Conservation (phyloP, 2,329 filamentous ascomycete genomes). For the Pseudogymnoascus sp. region DNA sequence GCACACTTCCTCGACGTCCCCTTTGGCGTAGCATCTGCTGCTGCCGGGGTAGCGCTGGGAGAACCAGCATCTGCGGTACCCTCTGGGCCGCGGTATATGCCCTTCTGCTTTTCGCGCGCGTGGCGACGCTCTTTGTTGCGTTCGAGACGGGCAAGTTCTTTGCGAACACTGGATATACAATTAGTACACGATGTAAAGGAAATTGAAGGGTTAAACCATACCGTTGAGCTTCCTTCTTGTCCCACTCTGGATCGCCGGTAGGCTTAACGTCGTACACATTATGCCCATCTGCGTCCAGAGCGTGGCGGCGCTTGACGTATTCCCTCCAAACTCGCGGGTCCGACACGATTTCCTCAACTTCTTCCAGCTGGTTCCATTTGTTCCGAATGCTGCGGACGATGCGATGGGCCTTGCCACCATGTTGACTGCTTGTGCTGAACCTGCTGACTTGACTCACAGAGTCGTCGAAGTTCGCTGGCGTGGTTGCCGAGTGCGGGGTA, state of each 20-base stretch:
- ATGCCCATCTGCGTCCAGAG: conserved; percentile 21
- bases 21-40: conserved; percentile 45
- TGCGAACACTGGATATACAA: conserved; percentile 49
- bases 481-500: conserved; percentile 63
- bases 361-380: conserved; percentile 57
- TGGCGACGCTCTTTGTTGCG: conserved; percentile 88
- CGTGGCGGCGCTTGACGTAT: conserved; percentile 69
- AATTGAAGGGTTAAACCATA: conserved; percentile 29
- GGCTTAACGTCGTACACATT: conserved; percentile 55
- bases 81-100: conserved; percentile 33
- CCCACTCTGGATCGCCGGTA: conserved; percentile 61
- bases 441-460: conserved; percentile 73
- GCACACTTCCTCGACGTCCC: conserved; percentile 88
- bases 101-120: conserved; percentile 85
- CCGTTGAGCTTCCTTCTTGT: conserved; percentile 55
- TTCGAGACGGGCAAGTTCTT: conserved; percentile 75
- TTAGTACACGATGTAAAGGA: conserved; percentile 22
- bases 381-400: conserved; percentile 67
- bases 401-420: conserved; percentile 60
- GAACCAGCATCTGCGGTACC: conserved; percentile 32
- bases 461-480: conserved; percentile 62
- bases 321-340: conserved; percentile 83
- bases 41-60: conserved; percentile 40
- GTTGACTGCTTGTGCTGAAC: conserved; percentile 62
- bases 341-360: conserved; percentile 56